phyloP scores from a whole-genome alignment of 768 basidiomycete genomes.

The Hemileccinum rubropunctum region DNA sequence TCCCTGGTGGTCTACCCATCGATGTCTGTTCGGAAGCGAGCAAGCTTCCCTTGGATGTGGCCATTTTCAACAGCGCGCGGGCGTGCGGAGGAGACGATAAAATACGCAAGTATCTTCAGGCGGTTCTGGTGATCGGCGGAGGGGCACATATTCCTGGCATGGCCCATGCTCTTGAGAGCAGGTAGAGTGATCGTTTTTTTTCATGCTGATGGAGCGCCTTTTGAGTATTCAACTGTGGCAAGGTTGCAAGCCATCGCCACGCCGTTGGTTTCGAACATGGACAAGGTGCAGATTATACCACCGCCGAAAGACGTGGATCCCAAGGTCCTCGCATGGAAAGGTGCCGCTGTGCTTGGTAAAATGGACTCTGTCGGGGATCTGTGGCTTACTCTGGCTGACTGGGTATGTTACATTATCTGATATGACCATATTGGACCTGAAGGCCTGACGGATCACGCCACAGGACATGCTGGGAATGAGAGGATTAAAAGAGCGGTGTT shows the following conservation, averaged over 20 bases:
- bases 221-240: constrained; percentile 6
- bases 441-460: constrained; percentile 6
- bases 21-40: constrained; percentile 84
- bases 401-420: constrained; percentile 50
- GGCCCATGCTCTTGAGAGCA: constrained; percentile 83
- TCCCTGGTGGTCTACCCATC: constrained; percentile 50
- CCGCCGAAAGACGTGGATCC: constrained; percentile 93
- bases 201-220: not conserved
- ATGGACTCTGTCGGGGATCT: constrained; percentile 89
- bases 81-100: constrained; percentile 87
- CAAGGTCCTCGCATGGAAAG: constrained; percentile 90
- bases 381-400: constrained; percentile 86
- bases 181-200: constrained; percentile 41
- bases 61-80: constrained; percentile 89
- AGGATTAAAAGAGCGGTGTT: constrained; percentile 78
- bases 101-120: constrained; percentile 84
- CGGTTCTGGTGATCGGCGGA: constrained; percentile 86
- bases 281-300: constrained; percentile 89
- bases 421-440: constrained; percentile 5
- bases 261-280: constrained; percentile 78
- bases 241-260: constrained; percentile 80
- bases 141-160: constrained; percentile 78
- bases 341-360: constrained; percentile 85
- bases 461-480: constrained; percentile 80
- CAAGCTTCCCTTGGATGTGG: constrained; percentile 89